Conservation (phyloP, 192 early-diverging fungal genomes). For the Coemansia biformis region DNA sequence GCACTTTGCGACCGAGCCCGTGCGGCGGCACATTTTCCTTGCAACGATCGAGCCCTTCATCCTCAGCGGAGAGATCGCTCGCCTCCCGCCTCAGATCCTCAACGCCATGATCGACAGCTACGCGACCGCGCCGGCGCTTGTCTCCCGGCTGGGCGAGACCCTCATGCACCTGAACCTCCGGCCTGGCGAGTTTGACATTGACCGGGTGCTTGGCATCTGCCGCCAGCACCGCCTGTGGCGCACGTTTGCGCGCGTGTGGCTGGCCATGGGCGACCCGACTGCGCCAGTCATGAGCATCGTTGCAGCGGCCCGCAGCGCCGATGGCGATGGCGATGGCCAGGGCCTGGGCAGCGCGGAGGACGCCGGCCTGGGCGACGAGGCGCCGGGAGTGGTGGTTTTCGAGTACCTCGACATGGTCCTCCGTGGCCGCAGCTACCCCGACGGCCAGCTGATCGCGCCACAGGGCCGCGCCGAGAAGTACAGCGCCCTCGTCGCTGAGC, state of each 20-base stretch:
- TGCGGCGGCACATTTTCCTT: conserved; percentile 12
- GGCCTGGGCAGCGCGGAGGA: background rate
- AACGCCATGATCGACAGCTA: conserved; percentile 40
- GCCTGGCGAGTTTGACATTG: conserved; percentile 46
- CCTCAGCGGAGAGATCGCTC: conserved; percentile 25
- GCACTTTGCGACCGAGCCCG: conserved; percentile 6
- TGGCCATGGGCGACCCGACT: conserved; percentile 38
- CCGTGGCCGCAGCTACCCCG: conserved; percentile 38
- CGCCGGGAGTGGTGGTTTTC: conserved; percentile 30
- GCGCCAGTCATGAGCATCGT: conserved; percentile 29
- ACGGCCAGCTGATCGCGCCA: conserved; percentile 28
- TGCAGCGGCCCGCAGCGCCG: conserved; percentile 8
- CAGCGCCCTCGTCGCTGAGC: conserved; percentile 27
- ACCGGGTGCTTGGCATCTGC: conserved; percentile 37
- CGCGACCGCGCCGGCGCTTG: conserved; percentile 14
- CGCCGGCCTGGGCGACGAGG: conserved; percentile 16
- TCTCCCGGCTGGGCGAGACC: conserved; percentile 34
- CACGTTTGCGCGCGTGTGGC: conserved; percentile 51
- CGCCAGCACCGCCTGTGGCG: conserved; percentile 37
- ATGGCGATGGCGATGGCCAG: background rate
- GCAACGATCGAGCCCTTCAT: conserved; percentile 46
- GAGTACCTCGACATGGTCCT: conserved; percentile 45
- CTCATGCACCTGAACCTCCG: conserved; percentile 23
- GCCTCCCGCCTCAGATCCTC: conserved; percentile 33
- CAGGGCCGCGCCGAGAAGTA: conserved; percentile 32